These are phyloP conservation scores for Lasiodiplodia gonubiensis DNA, from an alignment of 2,329 filamentous ascomycete genomes.

Conservation along the genomic window DNA sequence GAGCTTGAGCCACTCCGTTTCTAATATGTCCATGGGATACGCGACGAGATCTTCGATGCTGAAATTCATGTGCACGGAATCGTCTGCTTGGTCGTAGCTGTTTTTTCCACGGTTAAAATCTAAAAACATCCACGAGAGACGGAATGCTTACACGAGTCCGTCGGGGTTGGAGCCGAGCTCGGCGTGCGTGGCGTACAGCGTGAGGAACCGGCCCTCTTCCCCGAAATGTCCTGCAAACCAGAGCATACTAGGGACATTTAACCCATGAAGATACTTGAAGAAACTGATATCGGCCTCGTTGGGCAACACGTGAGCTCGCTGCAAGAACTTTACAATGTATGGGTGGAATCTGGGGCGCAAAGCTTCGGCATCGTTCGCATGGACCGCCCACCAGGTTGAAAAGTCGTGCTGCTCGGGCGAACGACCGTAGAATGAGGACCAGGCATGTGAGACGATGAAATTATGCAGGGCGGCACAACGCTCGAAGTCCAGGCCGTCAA, in stretches of 20 bases:
- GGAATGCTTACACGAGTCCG: not conserved
- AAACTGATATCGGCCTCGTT: not conserved
- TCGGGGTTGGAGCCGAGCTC: slow-evolving; percentile 4
- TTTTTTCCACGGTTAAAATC: not conserved
- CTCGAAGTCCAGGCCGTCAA: not conserved
- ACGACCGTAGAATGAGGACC: not conserved
- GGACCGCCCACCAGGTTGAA: not conserved
- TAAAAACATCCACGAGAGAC: not conserved
- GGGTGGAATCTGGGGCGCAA: not conserved
- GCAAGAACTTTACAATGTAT: not conserved
- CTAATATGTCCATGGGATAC: not conserved
- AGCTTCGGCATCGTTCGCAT: not conserved
- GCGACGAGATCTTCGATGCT: not conserved
- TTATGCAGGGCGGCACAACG: slow-evolving; percentile 5
- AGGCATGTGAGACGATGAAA: not conserved
- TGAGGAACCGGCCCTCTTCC: not conserved
- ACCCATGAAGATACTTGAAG: not conserved
- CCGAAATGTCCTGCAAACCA: not conserved
- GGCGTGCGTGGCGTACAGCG: not conserved
- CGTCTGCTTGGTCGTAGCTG: not conserved
- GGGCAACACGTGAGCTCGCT: not conserved
- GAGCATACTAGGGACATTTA: not conserved
- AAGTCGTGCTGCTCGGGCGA: not conserved
- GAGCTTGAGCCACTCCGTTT: not conserved
- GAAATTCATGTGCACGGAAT: slow-evolving; percentile 3